phyloP scores from a whole-genome alignment of 441 rosid genomes.

The Hura crepitans region DNA sequence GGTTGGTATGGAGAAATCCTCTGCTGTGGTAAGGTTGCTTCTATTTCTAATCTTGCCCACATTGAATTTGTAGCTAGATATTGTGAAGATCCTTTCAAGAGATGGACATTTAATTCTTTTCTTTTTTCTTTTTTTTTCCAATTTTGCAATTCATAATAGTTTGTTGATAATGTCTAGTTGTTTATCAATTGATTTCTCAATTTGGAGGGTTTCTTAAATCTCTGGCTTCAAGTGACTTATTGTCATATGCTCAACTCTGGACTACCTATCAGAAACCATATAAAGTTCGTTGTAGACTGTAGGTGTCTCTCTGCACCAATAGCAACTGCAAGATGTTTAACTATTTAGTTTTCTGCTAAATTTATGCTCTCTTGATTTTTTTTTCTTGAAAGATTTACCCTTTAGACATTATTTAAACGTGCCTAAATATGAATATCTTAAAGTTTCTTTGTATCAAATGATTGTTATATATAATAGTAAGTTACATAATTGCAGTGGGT shows the following conservation, averaged over 20 bases:
- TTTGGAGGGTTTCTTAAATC: not conserved
- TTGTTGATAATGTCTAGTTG: not conserved
- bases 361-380: not conserved
- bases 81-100: not conserved
- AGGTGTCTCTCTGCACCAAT: not conserved
- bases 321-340: not conserved
- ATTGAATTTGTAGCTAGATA: slow-evolving; percentile 14
- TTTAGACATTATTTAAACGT: not conserved
- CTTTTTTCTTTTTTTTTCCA: not conserved
- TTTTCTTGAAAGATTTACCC: not conserved
- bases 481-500: too few species aligned
- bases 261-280: slow-evolving; percentile 1
- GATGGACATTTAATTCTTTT: not conserved
- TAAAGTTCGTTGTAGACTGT: too few species aligned
- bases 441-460: not conserved
- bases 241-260: not conserved
- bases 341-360: not conserved
- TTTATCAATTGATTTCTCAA: not conserved
- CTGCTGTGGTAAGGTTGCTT: slow-evolving; percentile 64
- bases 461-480: too few species aligned
- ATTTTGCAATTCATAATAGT: not conserved
- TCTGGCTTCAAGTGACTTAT: not conserved
- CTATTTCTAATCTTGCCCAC: not conserved
- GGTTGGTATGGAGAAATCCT: slow-evolving; percentile 58
- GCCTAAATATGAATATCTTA: not conserved